phyloP scores from a whole-genome alignment of 371 early-diverging fungal genomes.

The Mucor velutinosus region DNA sequence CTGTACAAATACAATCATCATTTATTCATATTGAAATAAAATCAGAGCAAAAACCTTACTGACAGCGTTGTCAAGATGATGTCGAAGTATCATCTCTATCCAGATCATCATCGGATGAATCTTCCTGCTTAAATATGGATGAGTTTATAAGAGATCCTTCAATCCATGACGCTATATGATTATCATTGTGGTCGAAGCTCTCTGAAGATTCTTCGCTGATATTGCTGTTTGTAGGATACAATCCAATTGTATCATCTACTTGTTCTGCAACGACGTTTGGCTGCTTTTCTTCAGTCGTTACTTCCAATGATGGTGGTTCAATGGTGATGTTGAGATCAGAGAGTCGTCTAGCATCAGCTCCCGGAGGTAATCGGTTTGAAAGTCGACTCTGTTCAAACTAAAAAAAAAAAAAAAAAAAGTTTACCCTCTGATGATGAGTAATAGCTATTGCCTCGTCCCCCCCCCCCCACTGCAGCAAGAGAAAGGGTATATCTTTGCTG shows the following conservation, averaged over 20 bases:
- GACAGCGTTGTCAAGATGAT: neutral
- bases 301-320: slow-evolving; percentile 28
- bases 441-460: neutral
- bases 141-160: slow-evolving; percentile 22
- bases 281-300: neutral
- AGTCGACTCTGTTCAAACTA: slow-evolving; percentile 42
- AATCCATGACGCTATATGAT: slow-evolving; percentile 29
- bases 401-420: neutral
- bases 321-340: slow-evolving; percentile 51
- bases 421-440: neutral
- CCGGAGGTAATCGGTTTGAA: slow-evolving; percentile 28
- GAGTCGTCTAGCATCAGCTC: slow-evolving; percentile 34
- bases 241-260: slow-evolving; percentile 7
- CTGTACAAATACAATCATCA: neutral
- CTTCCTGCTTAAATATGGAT: slow-evolving; percentile 25
- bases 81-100: neutral
- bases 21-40: neutral
- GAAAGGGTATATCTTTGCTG: neutral
- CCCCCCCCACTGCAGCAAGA: neutral
- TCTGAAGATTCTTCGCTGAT: slow-evolving; percentile 20
- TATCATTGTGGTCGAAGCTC: slow-evolving; percentile 19
- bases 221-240: slow-evolving; percentile 1
- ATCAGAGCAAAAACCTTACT: neutral
- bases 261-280: neutral
- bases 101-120: neutral